Base-by-base conservation (phyloP, 2,329 filamentous ascomycete genomes). In the Onygenales sp. region DNA sequence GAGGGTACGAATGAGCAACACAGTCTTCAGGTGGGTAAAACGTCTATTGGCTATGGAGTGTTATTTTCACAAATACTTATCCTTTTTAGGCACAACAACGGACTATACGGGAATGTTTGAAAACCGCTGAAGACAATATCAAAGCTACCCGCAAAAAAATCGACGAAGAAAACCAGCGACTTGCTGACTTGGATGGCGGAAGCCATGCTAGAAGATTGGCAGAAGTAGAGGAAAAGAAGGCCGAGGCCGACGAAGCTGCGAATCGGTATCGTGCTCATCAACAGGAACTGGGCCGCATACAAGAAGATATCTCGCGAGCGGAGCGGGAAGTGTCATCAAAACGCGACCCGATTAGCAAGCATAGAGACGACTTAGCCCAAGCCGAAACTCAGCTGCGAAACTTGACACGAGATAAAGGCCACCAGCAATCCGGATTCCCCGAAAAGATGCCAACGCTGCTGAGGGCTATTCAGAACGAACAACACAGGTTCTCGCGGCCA, bases 151-250 rank as follows among this genome's bases (percentile, higher is more conserved):
- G 75, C 52, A 57, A 64, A 32, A 72, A 78, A 11, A 79, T 84
- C 33, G 57, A 56, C 9, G 62, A 69, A n/a, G 76, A 78, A 60
- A 69, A 69, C 49, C 64, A 66, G 51, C 82, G 84, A 3, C 76
- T 95, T 7, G 77, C 81, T 43, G 79, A 83, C 44, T 78, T 82
- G 2, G 85, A 86, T 60, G 88, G 89, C 39, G 86, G 86, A 31
- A 81, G 80, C 27, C 82, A 87, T 62, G 75, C 80, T 7, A 74
- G 78, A 57, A 88, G 83, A 62, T 69, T 81, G 38, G 71, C 73
- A 14, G 77, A 85, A 61, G 74, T 86, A 3, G 75, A 83, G 21
- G 72, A 80, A 14, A 82, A 82, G 10, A 80, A 83, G 61, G 64
- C 75, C 27, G 69, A 69, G 46, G 72, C 75, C 5, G 65, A 72